Base-by-base conservation (phyloP, 2,329 filamentous ascomycete species). In the Leptographium wingfieldii region DNA sequence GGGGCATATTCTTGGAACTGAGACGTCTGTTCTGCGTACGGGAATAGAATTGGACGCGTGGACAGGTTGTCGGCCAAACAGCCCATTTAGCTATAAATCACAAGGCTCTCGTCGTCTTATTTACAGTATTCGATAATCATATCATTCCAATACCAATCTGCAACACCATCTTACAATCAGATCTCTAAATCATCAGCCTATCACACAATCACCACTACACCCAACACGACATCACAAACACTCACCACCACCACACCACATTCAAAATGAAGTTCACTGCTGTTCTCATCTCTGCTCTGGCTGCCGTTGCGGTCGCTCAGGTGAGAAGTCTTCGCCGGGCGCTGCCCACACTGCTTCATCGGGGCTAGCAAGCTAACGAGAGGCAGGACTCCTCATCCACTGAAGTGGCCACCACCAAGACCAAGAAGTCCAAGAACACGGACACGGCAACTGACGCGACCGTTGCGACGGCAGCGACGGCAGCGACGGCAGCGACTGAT, bases 281-380 rank as follows among this genome's bases (percentile, higher is more conserved):
- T 5, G 19, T 62, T 33, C 29, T 61, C 57, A 11, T 63, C 52
- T 31, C 64, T 43, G 58, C 60, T 11, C 62, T 64, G 14, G 63
- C 63, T 14, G 58, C 61, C n/a, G 61, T 57, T 27, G 63, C 52
- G 12, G 57, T 53, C 55, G 61, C 64, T n/a, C 59, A 63, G 55
- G 64, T 65, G 38, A 38, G 52, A 35, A 27, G 5, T 19, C 49
- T 52, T 6, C 4, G 19, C 14, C 12, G 25, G 25, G 48, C 27
- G 27, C 16, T 16, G 14, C 12, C 38, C 12, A 16, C 29, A 54
- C 51, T 35, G 19, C 27, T 3, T 16, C 51, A 5, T 52, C 49
- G 7, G 19, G 16, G 49, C 49, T 1, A 14, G 10, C 22, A 52
- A 25, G 49, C 49, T 25, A 29, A 52, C 22, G 11, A 27, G 3